Conservation (phyloP, 2,329 filamentous ascomycete species). For the Clathrospora elynae region DNA sequence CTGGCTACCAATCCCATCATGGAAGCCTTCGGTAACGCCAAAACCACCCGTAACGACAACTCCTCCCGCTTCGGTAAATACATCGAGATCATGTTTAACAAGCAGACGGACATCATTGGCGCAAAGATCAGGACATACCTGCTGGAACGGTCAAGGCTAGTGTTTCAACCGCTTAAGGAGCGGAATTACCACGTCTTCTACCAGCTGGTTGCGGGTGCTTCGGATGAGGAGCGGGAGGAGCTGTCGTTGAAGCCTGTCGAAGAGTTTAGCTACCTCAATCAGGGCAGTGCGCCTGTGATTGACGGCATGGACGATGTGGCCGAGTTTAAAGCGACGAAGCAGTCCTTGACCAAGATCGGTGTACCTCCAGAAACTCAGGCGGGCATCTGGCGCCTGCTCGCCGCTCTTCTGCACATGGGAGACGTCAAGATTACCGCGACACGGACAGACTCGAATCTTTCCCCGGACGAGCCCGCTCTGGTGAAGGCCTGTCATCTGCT, state of each 20-base stretch:
- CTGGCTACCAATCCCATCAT: slow-evolving; percentile 98
- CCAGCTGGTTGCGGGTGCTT: slow-evolving; percentile 90
- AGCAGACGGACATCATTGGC: slow-evolving; percentile 92
- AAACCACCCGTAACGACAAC: slow-evolving; percentile 99
- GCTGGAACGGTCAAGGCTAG: slow-evolving; percentile 90
- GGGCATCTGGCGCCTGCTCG: slow-evolving; percentile 87
- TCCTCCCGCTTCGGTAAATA: slow-evolving; percentile 99
- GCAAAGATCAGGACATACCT: slow-evolving; percentile 97
- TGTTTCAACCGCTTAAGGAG: slow-evolving; percentile 97
- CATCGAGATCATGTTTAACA: slow-evolving; percentile 99
- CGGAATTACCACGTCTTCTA: slow-evolving; percentile 99
- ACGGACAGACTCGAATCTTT: slow-evolving; percentile 82
- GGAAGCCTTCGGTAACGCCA: slow-evolving; percentile 99
- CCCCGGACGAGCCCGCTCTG: slow-evolving; percentile 79
- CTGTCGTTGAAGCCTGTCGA: slow-evolving; percentile 80
- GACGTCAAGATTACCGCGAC: slow-evolving; percentile 96
- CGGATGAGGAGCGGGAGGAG: slow-evolving; percentile 79
- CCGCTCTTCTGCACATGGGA: slow-evolving; percentile 88
- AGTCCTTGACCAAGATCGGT: slow-evolving; percentile 85
- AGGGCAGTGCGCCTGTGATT: slow-evolving; percentile 87
- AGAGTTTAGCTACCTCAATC: slow-evolving; percentile 94
- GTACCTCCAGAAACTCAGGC: slow-evolving; percentile 74
- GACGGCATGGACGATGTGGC: slow-evolving; percentile 95
- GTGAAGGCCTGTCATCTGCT: slow-evolving; percentile 81
- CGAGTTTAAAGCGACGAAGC: slow-evolving; percentile 87